These are phyloP conservation scores for Globisporangium splendens DNA, from an alignment of 352 stramenopile species.

Conservation along the genomic window DNA sequence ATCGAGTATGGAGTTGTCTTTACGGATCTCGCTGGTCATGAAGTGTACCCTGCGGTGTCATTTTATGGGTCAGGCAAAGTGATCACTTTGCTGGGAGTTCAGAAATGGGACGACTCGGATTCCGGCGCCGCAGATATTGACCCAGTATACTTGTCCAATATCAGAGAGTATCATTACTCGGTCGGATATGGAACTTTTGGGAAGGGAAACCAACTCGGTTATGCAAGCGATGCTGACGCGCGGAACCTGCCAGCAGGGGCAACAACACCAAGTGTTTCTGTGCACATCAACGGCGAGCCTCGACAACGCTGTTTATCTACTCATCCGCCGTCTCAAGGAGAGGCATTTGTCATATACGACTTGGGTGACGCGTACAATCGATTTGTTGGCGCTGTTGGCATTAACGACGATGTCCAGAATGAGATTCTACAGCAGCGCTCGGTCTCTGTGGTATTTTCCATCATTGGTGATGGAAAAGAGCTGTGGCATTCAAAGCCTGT, in stretches of 20 bases:
- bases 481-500: slow-evolving; percentile 79
- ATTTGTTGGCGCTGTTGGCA: slow-evolving; percentile 52
- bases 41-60: slow-evolving; percentile 84
- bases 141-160: slow-evolving; percentile 66
- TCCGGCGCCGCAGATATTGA: slow-evolving; percentile 29
- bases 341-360: slow-evolving; percentile 83
- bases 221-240: slow-evolving; percentile 45
- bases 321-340: slow-evolving; percentile 63
- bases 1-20: slow-evolving; percentile 86
- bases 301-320: slow-evolving; percentile 79
- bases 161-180: slow-evolving; percentile 75
- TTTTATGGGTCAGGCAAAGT: slow-evolving; percentile 90
- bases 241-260: slow-evolving; percentile 15
- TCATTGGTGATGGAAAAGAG: slow-evolving; percentile 61
- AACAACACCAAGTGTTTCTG: slow-evolving; percentile 21
- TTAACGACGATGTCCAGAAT: slow-evolving; percentile 71
- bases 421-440: slow-evolving; percentile 56
- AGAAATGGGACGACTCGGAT: slow-evolving; percentile 73
- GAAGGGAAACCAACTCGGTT: slow-evolving; percentile 74
- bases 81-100: slow-evolving; percentile 71
- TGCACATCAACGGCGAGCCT: slow-evolving; percentile 56
- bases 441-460: slow-evolving; percentile 58
- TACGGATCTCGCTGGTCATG: slow-evolving; percentile 72
- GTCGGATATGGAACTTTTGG: slow-evolving; percentile 80
- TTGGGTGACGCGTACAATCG: slow-evolving; percentile 53